These are phyloP conservation scores for Silene latifolia DNA, from an alignment of 148 eudicot genomes.

Conservation along the genomic window DNA sequence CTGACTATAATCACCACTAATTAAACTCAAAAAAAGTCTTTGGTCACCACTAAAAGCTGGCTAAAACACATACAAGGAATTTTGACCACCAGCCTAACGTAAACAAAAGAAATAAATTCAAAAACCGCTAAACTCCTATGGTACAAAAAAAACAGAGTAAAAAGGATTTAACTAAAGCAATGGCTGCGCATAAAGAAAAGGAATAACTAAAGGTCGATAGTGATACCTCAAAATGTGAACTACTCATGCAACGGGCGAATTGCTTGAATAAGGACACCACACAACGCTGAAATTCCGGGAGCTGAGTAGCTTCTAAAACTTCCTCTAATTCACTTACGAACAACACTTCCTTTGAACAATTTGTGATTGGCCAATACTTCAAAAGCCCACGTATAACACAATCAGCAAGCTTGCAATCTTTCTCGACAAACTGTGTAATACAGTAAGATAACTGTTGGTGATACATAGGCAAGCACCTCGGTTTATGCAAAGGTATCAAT, in stretches of 20 bases:
- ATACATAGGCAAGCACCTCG: slow-evolving; percentile 65
- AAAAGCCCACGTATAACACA: slow-evolving; percentile 59
- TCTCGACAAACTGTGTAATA: slow-evolving; percentile 70
- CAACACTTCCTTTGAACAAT: slow-evolving; percentile 73
- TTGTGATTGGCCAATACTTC: slow-evolving; percentile 75
- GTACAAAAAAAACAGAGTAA: background rate
- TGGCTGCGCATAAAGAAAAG: background rate
- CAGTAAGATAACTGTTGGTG: slow-evolving; percentile 72
- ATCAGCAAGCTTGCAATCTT: slow-evolving; percentile 80
- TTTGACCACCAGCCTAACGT: no score
- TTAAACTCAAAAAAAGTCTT: no score
- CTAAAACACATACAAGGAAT: no score
- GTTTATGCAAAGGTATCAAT: slow-evolving; percentile 71
- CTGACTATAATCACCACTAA: no score
- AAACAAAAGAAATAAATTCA: no score
- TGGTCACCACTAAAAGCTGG: no score
- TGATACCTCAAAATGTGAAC: slow-evolving; percentile 65
- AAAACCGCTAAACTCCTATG: no score
- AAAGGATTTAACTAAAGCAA: background rate
- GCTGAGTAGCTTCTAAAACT: slow-evolving; percentile 67
- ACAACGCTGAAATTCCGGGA: slow-evolving; percentile 67
- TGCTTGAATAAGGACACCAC: slow-evolving; percentile 64
- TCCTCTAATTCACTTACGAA: slow-evolving; percentile 68
- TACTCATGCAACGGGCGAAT: slow-evolving; percentile 59
- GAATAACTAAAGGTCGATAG: background rate